Evolutionary conservation across 1,139 yeast genomes (phyloP), one percentile per base, ranked within the genome.

Genomic region (Pichia sp.): DNA sequence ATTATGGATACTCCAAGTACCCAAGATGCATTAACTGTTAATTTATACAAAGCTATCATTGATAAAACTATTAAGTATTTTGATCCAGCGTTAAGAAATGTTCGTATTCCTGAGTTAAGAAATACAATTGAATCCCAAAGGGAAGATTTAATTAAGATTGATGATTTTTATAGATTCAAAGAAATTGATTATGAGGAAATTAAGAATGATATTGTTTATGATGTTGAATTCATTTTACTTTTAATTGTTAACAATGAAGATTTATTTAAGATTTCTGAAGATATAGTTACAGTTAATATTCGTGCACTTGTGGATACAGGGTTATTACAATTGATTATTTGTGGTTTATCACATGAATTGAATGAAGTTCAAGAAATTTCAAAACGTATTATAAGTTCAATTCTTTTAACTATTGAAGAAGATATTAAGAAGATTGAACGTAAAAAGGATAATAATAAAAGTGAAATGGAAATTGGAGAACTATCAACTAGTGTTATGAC

Each of bases 201-300:
- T 5, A 32, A 37, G 1, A 31, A 30, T 3, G 33, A 38, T 7
- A 16, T 47, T 10, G 49, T 62, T 3, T 83, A 83, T 54, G 89
- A 83, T 55, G 69, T 77, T 20, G 76, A 79, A 49, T 80, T 83
- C 50, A 53, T 83, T 23, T 54, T 79, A 50, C 63, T 82, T 48
- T 56, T 78, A 48, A 61, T 78, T 13, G 57, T 80, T 31, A 80
- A 78, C 55, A 80, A 78, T 52, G 78, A 74, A 6, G 88, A 82
- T 46, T 63, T 82, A 33, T 70, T 81, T 43, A 60, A 61, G 20
- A 49, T 62, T 25, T 61, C 57, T 8, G 60, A 57, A 8, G 47
- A 56, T 6, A 53, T 54, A 2, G 54, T 58, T n/a, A 33, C 26
- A 4, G 53, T 80, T 39, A 78, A 83, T 48, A 60, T 83, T 38